These are phyloP conservation scores for Torulaspora globosa DNA, from an alignment of 1,139 yeast species.

Conservation along the genomic window DNA sequence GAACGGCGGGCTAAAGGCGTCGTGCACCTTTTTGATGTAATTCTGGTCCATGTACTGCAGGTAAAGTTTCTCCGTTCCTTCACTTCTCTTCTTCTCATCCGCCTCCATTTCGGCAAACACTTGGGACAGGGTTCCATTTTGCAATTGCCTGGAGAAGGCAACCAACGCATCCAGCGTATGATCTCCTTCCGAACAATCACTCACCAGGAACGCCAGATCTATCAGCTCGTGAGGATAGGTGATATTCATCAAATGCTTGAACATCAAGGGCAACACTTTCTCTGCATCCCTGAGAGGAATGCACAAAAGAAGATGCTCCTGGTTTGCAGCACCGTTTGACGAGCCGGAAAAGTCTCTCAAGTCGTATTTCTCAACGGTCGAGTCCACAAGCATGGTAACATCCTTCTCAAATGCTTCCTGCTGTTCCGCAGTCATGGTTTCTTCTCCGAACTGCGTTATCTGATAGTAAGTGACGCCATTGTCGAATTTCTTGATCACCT, in stretches of 20 bases:
- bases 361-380: constrained; percentile 60
- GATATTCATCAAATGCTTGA: constrained; percentile 77
- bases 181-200: constrained; percentile 78
- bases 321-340: constrained; percentile 49
- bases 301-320: constrained; percentile 64
- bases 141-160: constrained; percentile 62
- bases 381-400: constrained; percentile 27
- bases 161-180: constrained; percentile 64
- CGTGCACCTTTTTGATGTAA: constrained; percentile 53
- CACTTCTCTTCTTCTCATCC: constrained; percentile 40
- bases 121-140: constrained; percentile 58
- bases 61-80: constrained; percentile 59
- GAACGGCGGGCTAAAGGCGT: constrained; percentile 59
- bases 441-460: constrained; percentile 35
- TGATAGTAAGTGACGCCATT: constrained; percentile 39
- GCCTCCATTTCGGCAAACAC: constrained; percentile 54
- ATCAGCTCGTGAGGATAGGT: constrained; percentile 79
- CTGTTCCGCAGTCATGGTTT: constrained; percentile 27
- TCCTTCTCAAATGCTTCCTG: constrained; percentile 27
- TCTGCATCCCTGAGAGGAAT: constrained; percentile 84
- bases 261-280: constrained; percentile 73
- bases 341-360: constrained; percentile 55
- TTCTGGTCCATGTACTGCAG: constrained; percentile 65
- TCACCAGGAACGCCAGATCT: constrained; percentile 79
- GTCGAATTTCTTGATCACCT: constrained; percentile 36